These are phyloP conservation scores for Phialemoniopsis sp. DNA, from an alignment of 2,329 filamentous ascomycete genomes.

Conservation along the genomic window DNA sequence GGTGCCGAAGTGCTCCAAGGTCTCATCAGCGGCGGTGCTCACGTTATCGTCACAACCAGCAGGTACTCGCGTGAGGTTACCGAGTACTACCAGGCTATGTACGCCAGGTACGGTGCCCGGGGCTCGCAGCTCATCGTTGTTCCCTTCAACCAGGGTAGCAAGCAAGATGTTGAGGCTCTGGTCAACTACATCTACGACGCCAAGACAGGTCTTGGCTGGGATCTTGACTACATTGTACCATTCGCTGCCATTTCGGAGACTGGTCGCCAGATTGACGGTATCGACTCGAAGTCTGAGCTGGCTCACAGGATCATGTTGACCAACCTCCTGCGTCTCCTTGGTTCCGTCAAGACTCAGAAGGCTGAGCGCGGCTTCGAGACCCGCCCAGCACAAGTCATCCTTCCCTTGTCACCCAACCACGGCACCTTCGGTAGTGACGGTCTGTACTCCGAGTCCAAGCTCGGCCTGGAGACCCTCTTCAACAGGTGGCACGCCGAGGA, in stretches of 20 bases:
- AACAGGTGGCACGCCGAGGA: slow-evolving; percentile 97
- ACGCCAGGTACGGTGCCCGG: slow-evolving; percentile 86
- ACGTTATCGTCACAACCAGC: slow-evolving; percentile 94
- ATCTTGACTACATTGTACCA: slow-evolving; percentile 91
- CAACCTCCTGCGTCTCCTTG: slow-evolving; percentile 88
- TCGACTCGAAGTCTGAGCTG: slow-evolving; percentile 96
- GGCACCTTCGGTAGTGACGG: slow-evolving; percentile 97
- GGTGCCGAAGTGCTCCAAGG: slow-evolving; percentile 96
- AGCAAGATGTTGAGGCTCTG: slow-evolving; percentile 93
- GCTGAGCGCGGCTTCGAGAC: slow-evolving; percentile 84
- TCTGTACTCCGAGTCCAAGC: slow-evolving; percentile 97
- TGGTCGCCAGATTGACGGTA: slow-evolving; percentile 91
- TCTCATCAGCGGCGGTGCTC: slow-evolving; percentile 91
- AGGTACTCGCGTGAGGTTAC: slow-evolving; percentile 96
- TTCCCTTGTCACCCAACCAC: slow-evolving; percentile 95
- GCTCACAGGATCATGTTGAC: slow-evolving; percentile 99
- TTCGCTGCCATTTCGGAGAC: slow-evolving; percentile 98
- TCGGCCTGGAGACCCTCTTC: slow-evolving; percentile 94
- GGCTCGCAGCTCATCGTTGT: slow-evolving; percentile 97
- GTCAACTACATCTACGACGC: slow-evolving; percentile 94
- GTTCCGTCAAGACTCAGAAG: slow-evolving; percentile 89
- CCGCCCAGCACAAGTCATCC: slow-evolving; percentile 90
- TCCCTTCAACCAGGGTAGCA: slow-evolving; percentile 98
- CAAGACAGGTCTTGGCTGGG: slow-evolving; percentile 97
- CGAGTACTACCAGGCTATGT: slow-evolving; percentile 99